Base-by-base conservation (phyloP, 2,329 filamentous ascomycete species). In the Pezizomycotina sp. region DNA sequence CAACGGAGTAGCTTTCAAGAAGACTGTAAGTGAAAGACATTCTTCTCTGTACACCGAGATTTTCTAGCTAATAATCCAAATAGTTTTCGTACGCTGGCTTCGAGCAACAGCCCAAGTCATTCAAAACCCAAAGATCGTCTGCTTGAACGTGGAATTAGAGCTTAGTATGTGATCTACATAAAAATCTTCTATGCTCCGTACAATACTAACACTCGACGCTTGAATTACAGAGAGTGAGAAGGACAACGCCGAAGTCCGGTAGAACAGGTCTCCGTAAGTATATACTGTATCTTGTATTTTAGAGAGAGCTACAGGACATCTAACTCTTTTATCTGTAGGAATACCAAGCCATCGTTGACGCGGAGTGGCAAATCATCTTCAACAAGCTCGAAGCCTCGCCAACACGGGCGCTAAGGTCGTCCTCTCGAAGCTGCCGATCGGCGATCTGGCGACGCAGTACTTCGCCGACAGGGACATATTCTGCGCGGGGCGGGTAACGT, bases 341-440 rank as follows among this genome's bases (percentile, higher is more conserved):
- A 62, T 98, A 98, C 65, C 89, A 98, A 63, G 89, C 89, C 46
- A 93, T 98, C 51, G 89, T 98, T 56, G 89, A 98, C 55, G 89
- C 89, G 19, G 89, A 98, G 62, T 98, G 89, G 89, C 83, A 93
- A 61, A 98, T 98, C 56, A 98, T 98, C 60, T 95, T 77, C 72
- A 86, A 93, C 67, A 98, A 98, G 69, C 79, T 98, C 58, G 89
- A 98, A 64, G 81, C 86, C 64, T 92, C 35, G 71, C 86, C 68
- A 75, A 86, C 61, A 93, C 86, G 4, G 89, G 89, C 36, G 89
- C 89, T 48, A 92, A 93, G 70, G 83, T 98, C 33, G 83, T 98
- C 26, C 74, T 98, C 39, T 92, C 82, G 62, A 95, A 93, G 63
- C 68, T 95, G 45, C 89, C 89, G 25, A 95, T 98, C 54, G 89